These are phyloP conservation scores for Teunomyces kruisii DNA, from an alignment of 805 yeast species.

Conservation along the genomic window DNA sequence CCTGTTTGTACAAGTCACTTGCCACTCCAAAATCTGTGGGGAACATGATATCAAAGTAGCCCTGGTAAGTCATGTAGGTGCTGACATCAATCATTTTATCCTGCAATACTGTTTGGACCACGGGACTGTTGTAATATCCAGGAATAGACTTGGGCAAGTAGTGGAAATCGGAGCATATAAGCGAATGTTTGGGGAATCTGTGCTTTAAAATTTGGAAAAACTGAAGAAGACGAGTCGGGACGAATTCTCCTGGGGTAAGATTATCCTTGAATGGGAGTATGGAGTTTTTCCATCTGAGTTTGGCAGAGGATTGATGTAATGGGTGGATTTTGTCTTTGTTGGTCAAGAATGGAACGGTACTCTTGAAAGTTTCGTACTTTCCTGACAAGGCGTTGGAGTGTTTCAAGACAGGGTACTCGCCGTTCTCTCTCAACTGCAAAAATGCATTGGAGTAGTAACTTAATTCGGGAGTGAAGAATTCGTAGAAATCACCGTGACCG, in stretches of 20 bases:
- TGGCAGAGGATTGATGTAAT: constrained; percentile 46
- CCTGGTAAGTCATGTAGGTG: constrained; percentile 82
- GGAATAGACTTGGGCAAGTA: constrained; percentile 44
- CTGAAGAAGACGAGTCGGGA: constrained; percentile 74
- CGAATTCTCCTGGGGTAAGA: constrained; percentile 69
- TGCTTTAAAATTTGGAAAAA: constrained; percentile 61
- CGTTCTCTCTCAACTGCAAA: constrained; percentile 53
- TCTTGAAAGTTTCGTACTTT: constrained; percentile 24
- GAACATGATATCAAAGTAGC: constrained; percentile 83
- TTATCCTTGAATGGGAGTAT: constrained; percentile 66
- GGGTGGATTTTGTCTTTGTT: constrained; percentile 53
- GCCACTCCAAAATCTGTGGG: constrained; percentile 73
- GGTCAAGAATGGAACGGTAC: constrained; percentile 28
- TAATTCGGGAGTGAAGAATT: constrained; percentile 63
- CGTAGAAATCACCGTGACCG: constrained; percentile 70
- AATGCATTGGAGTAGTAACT: constrained; percentile 57
- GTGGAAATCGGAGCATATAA: constrained; percentile 71
- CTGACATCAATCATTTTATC: constrained; percentile 67
- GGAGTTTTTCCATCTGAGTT: constrained; percentile 46
- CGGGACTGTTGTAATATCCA: constrained; percentile 69
- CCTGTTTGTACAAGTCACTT: constrained; percentile 58
- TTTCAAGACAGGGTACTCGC: constrained; percentile 37
- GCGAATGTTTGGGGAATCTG: constrained; percentile 72
- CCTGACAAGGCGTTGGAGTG: constrained; percentile 20
- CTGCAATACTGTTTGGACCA: constrained; percentile 73